Evolutionary conservation across 192 early-diverging fungal species (phyloP).

Genomic region (Entomortierella parvispora): DNA sequence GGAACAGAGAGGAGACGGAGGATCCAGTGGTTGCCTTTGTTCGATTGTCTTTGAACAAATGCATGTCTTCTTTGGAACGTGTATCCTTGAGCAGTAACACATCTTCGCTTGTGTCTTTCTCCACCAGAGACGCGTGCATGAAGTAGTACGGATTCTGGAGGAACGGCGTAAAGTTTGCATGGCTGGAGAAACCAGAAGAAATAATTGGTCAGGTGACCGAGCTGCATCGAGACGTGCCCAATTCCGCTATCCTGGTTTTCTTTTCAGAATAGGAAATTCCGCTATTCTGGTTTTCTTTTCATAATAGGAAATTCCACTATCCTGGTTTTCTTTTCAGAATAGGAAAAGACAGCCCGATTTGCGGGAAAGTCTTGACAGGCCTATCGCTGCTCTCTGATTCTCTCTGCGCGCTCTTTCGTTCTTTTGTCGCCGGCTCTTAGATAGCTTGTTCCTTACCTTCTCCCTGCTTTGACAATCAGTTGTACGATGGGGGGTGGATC

Average conservation of each 20-base stretch:
- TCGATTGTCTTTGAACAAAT: constrained; percentile 90
- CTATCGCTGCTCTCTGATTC: too few species aligned
- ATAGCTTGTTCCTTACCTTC: constrained; percentile 23
- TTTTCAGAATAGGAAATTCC: too few species aligned
- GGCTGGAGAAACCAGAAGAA: constrained; percentile 1
- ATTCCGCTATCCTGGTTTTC: neutral
- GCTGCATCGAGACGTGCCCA: constrained; percentile 19
- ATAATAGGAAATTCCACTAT: too few species aligned
- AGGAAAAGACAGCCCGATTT: too few species aligned
- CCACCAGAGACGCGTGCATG: constrained; percentile 94
- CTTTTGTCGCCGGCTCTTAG: too few species aligned
- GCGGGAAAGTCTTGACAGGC: too few species aligned
- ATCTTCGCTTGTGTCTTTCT: constrained; percentile 84
- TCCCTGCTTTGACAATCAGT: constrained; percentile 39
- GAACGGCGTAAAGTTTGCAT: constrained; percentile 48
- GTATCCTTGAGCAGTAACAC: constrained; percentile 90
- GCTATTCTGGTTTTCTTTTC: too few species aligned
- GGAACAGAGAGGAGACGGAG: constrained; percentile 91
- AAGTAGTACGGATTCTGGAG: constrained; percentile 95
- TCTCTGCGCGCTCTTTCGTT: neutral
- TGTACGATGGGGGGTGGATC: constrained; percentile 84
- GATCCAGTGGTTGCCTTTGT: constrained; percentile 90
- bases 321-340: too few species aligned
- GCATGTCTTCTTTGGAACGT: constrained; percentile 83
- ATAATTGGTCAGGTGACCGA: neutral